Evolutionary conservation across 106 monocot species (phyloP).

Genomic region (Alisma plantagoaquatica): DNA sequence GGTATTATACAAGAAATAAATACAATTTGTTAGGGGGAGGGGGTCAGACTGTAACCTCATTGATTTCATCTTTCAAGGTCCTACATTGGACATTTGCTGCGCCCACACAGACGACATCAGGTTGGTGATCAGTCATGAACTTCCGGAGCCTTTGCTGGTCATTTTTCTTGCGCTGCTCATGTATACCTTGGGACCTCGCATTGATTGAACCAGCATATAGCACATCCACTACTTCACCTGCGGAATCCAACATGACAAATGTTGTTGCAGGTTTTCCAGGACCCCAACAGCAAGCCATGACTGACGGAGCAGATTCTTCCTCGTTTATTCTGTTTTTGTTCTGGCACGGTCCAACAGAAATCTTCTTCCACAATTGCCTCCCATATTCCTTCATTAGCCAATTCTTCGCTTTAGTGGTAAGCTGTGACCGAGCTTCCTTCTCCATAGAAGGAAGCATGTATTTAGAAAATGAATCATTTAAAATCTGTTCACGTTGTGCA

Average conservation of each 20-base stretch:
- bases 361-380: slow-evolving; percentile 72
- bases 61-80: slow-evolving; percentile 87
- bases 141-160: slow-evolving; percentile 75
- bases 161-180: slow-evolving; percentile 77
- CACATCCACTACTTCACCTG: slow-evolving; percentile 91
- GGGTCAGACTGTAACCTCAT: too few species aligned
- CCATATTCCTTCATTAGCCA: slow-evolving; percentile 87
- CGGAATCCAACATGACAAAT: slow-evolving; percentile 90
- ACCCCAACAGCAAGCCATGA: slow-evolving; percentile 96
- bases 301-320: slow-evolving; percentile 54
- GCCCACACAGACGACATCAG: slow-evolving; percentile 79
- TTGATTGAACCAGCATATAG: slow-evolving; percentile 84
- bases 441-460: slow-evolving; percentile 85
- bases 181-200: slow-evolving; percentile 64
- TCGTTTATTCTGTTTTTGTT: slow-evolving; percentile 39
- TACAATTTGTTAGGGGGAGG: too few species aligned
- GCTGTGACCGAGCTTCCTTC: slow-evolving; percentile 73
- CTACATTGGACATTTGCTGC: slow-evolving; percentile 68
- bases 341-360: slow-evolving; percentile 78
- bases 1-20: too few species aligned
- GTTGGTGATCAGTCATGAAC: slow-evolving; percentile 88
- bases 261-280: slow-evolving; percentile 91
- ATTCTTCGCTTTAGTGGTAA: slow-evolving; percentile 67
- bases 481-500: slow-evolving; percentile 70
- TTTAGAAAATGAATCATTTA: slow-evolving; percentile 66